Percentiles rank a stretch among this genome's conserved stretches.
phyloP scores from a whole-genome alignment of 208 protist species.

The Wallacemonas collosoma region DNA sequence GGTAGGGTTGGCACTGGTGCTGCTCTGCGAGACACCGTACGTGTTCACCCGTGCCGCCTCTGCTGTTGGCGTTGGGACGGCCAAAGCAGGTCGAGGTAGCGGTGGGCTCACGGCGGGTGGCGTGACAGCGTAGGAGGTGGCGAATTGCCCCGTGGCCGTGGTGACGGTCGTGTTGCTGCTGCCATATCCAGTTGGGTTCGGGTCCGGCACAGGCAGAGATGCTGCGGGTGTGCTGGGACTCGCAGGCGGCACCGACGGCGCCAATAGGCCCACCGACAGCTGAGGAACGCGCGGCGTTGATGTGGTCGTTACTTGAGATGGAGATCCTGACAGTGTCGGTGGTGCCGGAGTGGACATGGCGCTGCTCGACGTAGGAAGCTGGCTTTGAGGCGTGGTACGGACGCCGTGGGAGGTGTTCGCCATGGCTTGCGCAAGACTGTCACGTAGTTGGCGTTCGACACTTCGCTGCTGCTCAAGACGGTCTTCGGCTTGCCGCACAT shows the following conservation, averaged over 20 bases:
- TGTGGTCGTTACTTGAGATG: no score
- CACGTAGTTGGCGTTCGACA: conserved; percentile 18
- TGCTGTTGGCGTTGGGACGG: not conserved
- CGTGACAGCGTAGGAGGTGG: conserved; percentile 1
- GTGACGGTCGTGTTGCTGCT: no score
- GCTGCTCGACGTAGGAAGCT: no score
- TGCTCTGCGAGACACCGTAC: not conserved
- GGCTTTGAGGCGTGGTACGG: no score
- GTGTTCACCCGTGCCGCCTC: not conserved
- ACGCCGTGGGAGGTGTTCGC: not conserved
- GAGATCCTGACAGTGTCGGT: no score
- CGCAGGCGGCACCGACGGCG: no score
- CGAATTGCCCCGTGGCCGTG: no score
- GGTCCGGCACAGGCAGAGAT: not conserved
- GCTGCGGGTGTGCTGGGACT: not conserved
- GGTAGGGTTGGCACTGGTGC: not conserved
- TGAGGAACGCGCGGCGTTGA: no score
- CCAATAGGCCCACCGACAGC: no score
- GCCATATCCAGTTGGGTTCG: no score
- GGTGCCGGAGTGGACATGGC: no score
- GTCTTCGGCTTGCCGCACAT: conserved; percentile 50
- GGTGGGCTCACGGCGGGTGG: not conserved
- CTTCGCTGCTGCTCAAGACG: conserved; percentile 7
- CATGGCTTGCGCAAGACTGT: not conserved
- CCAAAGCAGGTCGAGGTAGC: not conserved